phyloP scores from a whole-genome alignment of 768 basidiomycete genomes.

The Cystofilobasidium ferigula region DNA sequence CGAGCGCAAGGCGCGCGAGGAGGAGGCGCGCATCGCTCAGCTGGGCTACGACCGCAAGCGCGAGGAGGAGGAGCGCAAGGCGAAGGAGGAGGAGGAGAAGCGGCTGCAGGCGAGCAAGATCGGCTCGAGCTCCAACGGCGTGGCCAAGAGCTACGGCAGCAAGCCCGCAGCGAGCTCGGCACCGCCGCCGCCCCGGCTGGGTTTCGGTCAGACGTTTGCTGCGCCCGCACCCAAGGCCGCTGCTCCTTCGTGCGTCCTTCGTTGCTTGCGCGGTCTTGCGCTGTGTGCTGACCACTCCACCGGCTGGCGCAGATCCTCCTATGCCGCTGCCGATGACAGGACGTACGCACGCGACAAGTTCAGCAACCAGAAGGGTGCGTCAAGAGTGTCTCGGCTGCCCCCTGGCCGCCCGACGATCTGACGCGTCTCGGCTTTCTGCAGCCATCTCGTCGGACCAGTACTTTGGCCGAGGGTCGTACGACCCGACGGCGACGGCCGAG shows the following conservation, averaged over 20 bases:
- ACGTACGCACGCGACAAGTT: constrained; percentile 84
- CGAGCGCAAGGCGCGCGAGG: constrained; percentile 76
- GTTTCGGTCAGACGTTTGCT: constrained; percentile 67
- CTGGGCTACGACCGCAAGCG: constrained; percentile 79
- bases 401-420: neutral
- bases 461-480: constrained; percentile 81
- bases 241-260: no score
- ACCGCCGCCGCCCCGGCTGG: constrained; percentile 52
- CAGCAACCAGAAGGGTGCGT: constrained; percentile 61
- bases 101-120: constrained; percentile 34
- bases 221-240: constrained; percentile 49
- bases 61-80: constrained; percentile 64
- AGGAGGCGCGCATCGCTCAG: constrained; percentile 82
- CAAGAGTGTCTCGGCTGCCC: neutral
- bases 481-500: constrained; percentile 57
- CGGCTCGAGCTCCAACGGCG: constrained; percentile 6
- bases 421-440: constrained; percentile 14
- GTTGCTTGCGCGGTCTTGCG: neutral
- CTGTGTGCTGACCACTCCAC: constrained; percentile 30
- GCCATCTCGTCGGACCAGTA: constrained; percentile 97
- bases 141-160: neutral
- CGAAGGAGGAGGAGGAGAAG: constrained; percentile 43
- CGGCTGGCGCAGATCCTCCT: constrained; percentile 32
- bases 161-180: constrained; percentile 5
- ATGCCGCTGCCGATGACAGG: constrained; percentile 31